Conservation (phyloP, 345 rosid genomes). For the Brassica cretica region DNA sequence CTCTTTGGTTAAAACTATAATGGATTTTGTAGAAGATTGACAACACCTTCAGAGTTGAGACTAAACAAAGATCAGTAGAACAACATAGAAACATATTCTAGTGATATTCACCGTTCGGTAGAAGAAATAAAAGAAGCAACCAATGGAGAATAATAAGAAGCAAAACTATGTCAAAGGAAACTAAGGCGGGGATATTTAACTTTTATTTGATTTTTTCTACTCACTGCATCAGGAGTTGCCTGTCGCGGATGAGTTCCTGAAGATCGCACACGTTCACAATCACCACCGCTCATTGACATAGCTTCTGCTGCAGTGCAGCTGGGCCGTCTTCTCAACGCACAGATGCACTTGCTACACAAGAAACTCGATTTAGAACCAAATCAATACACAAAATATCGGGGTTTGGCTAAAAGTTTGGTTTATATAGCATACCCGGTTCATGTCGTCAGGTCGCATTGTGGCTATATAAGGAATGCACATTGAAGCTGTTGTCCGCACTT, state of each 20-base stretch:
- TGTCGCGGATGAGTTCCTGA: slow-evolving; percentile 71
- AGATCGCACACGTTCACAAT: slow-evolving; percentile 53
- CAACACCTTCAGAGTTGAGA: not conserved
- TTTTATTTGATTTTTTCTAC: not conserved
- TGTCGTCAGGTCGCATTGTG: slow-evolving; percentile 56
- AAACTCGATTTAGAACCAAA: not conserved
- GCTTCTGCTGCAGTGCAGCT: slow-evolving; percentile 47
- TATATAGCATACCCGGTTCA: slow-evolving; percentile 50
- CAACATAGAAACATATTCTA: not conserved
- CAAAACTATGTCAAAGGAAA: no score
- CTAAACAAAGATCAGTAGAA: slow-evolving; percentile 1
- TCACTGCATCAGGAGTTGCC: slow-evolving; percentile 70
- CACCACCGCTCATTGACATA: slow-evolving; percentile 40
- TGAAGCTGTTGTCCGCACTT: slow-evolving; percentile 63
- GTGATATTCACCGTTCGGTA: slow-evolving; percentile 27
- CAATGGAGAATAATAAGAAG: not conserved
- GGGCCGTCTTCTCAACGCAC: slow-evolving; percentile 56
- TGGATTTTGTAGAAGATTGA: not conserved
- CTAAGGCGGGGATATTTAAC: no score
- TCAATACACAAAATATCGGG: not conserved
- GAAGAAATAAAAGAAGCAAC: not conserved
- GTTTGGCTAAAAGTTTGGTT: not conserved
- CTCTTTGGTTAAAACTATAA: not conserved
- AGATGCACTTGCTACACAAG: slow-evolving; percentile 56
- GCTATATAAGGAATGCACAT: slow-evolving; percentile 69